Percentiles rank a stretch among this genome's conserved stretches.
Conservation (phyloP, 192 early-diverging fungal genomes). For the Coemansia sp. region DNA sequence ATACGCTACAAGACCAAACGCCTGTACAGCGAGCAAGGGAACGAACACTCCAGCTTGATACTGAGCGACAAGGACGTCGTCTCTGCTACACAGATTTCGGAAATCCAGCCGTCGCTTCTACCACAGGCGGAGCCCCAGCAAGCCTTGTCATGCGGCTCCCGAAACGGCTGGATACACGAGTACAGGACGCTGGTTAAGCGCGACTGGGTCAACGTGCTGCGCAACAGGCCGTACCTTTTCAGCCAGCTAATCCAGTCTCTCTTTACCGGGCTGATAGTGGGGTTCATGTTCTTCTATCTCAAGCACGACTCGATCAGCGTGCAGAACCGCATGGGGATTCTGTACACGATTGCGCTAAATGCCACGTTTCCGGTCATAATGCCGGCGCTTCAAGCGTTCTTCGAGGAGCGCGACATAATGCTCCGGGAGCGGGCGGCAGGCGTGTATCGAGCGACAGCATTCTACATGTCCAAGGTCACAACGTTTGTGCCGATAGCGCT, state of each 20-base stretch:
- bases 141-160: neutral
- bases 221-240: constrained; percentile 38
- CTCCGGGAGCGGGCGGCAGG: constrained; percentile 63
- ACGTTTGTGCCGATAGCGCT: constrained; percentile 51
- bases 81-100: neutral
- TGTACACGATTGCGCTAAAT: constrained; percentile 55
- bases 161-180: constrained; percentile 52
- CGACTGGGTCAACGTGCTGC: constrained; percentile 49
- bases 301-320: constrained; percentile 42
- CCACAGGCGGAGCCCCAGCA: neutral
- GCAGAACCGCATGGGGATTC: constrained; percentile 54
- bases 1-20: constrained; percentile 18
- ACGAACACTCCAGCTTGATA: neutral
- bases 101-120: neutral
- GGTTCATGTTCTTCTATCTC: constrained; percentile 59
- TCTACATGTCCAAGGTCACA: constrained; percentile 63
- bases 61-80: neutral
- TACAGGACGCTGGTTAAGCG: constrained; percentile 49
- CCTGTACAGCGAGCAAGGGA: neutral
- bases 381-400: constrained; percentile 50
- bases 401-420: constrained; percentile 58
- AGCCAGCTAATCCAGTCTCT: constrained; percentile 43
- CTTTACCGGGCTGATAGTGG: constrained; percentile 50
- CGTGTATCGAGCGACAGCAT: constrained; percentile 62
- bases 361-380: constrained; percentile 60